Percentiles rank a stretch among this genome's conserved stretches.
Evolutionary conservation across 1,139 yeast genomes (phyloP).

Genomic region (Yamadazyma jaroonii): DNA sequence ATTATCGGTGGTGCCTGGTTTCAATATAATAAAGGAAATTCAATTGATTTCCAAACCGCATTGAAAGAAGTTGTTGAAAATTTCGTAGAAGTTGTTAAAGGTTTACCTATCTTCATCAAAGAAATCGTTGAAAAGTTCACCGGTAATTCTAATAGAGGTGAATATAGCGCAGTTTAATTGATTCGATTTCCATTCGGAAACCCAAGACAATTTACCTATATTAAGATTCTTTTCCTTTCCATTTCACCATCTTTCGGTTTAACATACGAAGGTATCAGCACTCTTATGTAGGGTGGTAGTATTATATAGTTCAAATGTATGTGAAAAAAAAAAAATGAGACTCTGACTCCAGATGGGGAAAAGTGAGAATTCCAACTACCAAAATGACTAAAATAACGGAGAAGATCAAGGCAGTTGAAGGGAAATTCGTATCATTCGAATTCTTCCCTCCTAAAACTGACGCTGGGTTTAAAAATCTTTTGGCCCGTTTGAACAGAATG

Average conservation of each 20-base stretch:
- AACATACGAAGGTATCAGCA: too few species aligned
- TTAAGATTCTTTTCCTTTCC: too few species aligned
- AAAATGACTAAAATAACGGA: constrained; percentile 37
- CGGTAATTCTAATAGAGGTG: constrained; percentile 73
- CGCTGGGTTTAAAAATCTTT: constrained; percentile 76
- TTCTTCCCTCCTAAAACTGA: constrained; percentile 97
- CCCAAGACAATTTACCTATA: too few species aligned
- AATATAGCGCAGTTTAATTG: constrained; percentile 79
- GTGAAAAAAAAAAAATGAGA: background rate
- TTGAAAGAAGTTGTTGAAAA: constrained; percentile 74
- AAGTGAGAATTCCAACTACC: background rate
- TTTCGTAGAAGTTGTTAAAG: constrained; percentile 52
- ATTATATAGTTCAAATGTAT: too few species aligned
- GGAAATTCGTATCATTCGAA: constrained; percentile 80
- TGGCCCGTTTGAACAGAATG: constrained; percentile 87
- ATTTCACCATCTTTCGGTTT: too few species aligned
- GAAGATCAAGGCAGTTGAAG: constrained; percentile 48
- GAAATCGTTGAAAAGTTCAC: constrained; percentile 72
- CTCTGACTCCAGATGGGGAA: background rate
- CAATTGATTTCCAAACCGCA: constrained; percentile 51
- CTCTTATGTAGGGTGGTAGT: too few species aligned
- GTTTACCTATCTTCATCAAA: constrained; percentile 67
- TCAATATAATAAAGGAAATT: constrained; percentile 53
- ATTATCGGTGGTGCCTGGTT: constrained; percentile 81
- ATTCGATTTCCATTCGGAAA: too few species aligned